phyloP scores from a whole-genome alignment of 2,329 filamentous ascomycete genomes.

The Fusarium solani-melongenae region DNA sequence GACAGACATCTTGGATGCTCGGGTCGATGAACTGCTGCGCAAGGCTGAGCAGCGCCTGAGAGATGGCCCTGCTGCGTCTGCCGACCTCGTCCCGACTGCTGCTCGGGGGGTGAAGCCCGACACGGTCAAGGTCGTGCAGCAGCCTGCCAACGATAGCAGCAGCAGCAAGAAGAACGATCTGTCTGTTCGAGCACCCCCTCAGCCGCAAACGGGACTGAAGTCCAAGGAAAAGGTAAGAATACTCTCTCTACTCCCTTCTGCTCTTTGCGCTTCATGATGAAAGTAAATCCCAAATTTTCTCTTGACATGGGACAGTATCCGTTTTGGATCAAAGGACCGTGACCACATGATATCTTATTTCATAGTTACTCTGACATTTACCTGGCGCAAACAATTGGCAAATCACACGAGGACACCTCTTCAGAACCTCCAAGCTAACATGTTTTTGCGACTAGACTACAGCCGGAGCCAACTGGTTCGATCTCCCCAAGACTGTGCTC shows the following conservation, averaged over 20 bases:
- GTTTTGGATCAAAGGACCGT: slow-evolving; percentile 64
- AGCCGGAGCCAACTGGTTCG: slow-evolving; percentile 86
- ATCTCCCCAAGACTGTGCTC: slow-evolving; percentile 84
- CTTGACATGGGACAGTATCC: slow-evolving; percentile 53
- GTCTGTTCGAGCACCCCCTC: slow-evolving; percentile 40
- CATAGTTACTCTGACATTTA: slow-evolving; percentile 79
- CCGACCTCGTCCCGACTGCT: slow-evolving; percentile 23
- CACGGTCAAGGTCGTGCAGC: slow-evolving; percentile 21
- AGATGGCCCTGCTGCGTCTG: slow-evolving; percentile 34
- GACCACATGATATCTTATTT: slow-evolving; percentile 66
- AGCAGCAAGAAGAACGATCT: slow-evolving; percentile 40
- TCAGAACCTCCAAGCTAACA: slow-evolving; percentile 22
- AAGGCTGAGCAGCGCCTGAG: slow-evolving; percentile 49
- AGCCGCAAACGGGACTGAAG: slow-evolving; percentile 33
- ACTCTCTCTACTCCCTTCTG: neutral
- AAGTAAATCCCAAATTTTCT: slow-evolving; percentile 50
- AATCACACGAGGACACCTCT: neutral
- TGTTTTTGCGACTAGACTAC: slow-evolving; percentile 56
- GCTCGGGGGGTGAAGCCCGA: slow-evolving; percentile 30
- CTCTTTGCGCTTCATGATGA: slow-evolving; percentile 50
- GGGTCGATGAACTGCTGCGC: slow-evolving; percentile 47
- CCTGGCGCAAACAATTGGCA: slow-evolving; percentile 16
- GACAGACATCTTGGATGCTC: slow-evolving; percentile 44
- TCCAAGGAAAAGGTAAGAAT: slow-evolving; percentile 46
- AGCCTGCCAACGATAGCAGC: slow-evolving; percentile 25